Evolutionary conservation across 805 yeast species (phyloP), one percentile per base, ranked within the genome.

Genomic region (Saccharomycopsis olivae): DNA sequence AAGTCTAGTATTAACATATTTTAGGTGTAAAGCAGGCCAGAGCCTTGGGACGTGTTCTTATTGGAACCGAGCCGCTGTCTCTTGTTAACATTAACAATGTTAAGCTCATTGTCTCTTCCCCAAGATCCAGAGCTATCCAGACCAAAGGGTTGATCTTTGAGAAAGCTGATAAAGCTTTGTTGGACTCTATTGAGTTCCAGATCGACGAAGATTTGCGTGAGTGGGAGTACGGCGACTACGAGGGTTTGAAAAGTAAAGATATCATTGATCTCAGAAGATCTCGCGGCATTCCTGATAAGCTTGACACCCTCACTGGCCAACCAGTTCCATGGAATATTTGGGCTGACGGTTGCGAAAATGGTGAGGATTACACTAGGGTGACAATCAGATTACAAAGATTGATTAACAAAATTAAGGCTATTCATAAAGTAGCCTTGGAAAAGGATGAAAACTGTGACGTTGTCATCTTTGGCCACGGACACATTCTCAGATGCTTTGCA

Each of bases 211-310:
- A 85, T 52, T 60, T 87, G 36, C 71, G 92, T 51, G 97, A 89
- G 61, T 89, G 96, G 96, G 94, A 85, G 49, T 89, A 89, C 53
- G 97, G 97, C 50, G 92, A 84, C 54, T 89, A 89, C 58, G 97
- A 89, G 65, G 97, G 97, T 4, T 58, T 77, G 49, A 55, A 69
- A 42, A 81, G 95, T 2, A 56, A 62, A 5, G 74, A 88, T 51
- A 86, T 88, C 56, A 61, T 68, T 33, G 71, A 65, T 11, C 58
- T 74, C 49, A 73, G 95, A 55, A 60, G 61, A 20, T 51, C 60
- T 21, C 66, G 78, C 40, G 94, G 92, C 0, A 59, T 82, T 29
- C 49, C 47, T 13, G 52, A 48, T n/a, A 46, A 48, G 15, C 23
- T 46, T 21, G 39, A 45, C 29, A 21, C 39, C 2, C 18, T 6